Conservation (phyloP, 2,329 filamentous ascomycete genomes). For the Pseudogymnoascus sp. region DNA sequence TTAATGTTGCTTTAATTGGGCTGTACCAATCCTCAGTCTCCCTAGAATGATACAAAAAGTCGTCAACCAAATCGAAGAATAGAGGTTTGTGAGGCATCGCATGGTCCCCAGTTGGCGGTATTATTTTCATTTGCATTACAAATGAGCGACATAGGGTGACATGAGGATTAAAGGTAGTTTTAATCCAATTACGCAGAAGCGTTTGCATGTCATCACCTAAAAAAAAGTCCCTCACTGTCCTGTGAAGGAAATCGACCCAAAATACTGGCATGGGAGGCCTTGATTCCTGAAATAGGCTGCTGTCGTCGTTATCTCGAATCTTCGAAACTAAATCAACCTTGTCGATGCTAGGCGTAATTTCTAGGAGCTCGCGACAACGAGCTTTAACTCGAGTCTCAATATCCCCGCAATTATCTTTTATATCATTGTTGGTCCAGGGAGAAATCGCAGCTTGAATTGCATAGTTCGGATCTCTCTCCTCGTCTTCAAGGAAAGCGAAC, state of each 20-base stretch:
- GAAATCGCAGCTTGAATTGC: not conserved
- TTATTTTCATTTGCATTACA: not conserved
- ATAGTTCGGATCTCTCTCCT: not conserved
- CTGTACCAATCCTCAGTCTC: not conserved
- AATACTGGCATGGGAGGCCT: not conserved
- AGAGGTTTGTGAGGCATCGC: not conserved
- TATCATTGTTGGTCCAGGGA: not conserved
- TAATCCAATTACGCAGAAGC: not conserved
- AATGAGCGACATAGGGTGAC: not conserved
- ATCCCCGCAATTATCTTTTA: not conserved
- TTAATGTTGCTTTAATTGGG: not conserved
- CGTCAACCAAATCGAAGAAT: not conserved
- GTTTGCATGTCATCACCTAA: not conserved
- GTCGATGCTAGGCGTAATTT: not conserved
- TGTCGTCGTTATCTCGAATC: not conserved
- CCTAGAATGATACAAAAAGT: not conserved
- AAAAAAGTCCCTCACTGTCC: slow-evolving; percentile 7
- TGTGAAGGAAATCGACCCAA: slow-evolving; percentile 7
- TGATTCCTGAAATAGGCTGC: not conserved
- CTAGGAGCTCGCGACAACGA: not conserved
- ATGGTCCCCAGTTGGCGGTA: not conserved
- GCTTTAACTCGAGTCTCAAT: not conserved
- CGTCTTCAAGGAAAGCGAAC: not conserved
- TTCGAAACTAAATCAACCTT: not conserved
- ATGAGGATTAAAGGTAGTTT: not conserved